Percentiles rank a stretch among this genome's conserved stretches.
Evolutionary conservation across 495 filamentous ascomycete genomes (phyloP).

Genomic region (Penicillium alfredii): DNA sequence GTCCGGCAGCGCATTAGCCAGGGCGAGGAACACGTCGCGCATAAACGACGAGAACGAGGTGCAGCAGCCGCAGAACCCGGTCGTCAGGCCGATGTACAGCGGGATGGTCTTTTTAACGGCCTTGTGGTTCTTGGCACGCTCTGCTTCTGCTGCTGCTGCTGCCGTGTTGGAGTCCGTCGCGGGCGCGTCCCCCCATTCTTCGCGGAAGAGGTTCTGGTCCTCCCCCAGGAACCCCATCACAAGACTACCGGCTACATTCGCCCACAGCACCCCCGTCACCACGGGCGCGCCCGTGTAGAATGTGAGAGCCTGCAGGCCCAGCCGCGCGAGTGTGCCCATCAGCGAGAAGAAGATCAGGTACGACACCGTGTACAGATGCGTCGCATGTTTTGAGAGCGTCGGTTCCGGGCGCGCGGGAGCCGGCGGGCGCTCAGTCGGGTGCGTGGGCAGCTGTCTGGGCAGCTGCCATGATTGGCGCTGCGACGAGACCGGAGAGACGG

Average conservation of each 20-base stretch:
- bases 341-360: constrained; percentile 86
- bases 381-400: constrained; percentile 50
- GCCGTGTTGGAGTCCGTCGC: not conserved
- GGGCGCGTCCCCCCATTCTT: constrained; percentile 63
- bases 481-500: constrained; percentile 6
- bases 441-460: constrained; percentile 2
- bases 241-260: constrained; percentile 79
- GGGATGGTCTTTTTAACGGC: constrained; percentile 73
- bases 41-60: constrained; percentile 92
- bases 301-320: constrained; percentile 77
- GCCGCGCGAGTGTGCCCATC: constrained; percentile 75
- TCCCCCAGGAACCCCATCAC: constrained; percentile 83
- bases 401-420: constrained; percentile 1
- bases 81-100: constrained; percentile 85
- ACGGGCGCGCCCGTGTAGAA: constrained; percentile 74
- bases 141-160: constrained; percentile 4
- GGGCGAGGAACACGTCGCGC: constrained; percentile 74
- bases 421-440: no score
- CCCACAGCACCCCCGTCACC: constrained; percentile 73
- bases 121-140: constrained; percentile 33
- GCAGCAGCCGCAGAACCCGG: constrained; percentile 89
- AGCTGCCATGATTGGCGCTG: constrained; percentile 12
- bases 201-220: constrained; percentile 69
- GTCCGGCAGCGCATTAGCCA: constrained; percentile 66
- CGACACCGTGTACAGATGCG: constrained; percentile 68